These are phyloP conservation scores for Volutella citrinella DNA, from an alignment of 2,329 filamentous ascomycete genomes.

Conservation along the genomic window DNA sequence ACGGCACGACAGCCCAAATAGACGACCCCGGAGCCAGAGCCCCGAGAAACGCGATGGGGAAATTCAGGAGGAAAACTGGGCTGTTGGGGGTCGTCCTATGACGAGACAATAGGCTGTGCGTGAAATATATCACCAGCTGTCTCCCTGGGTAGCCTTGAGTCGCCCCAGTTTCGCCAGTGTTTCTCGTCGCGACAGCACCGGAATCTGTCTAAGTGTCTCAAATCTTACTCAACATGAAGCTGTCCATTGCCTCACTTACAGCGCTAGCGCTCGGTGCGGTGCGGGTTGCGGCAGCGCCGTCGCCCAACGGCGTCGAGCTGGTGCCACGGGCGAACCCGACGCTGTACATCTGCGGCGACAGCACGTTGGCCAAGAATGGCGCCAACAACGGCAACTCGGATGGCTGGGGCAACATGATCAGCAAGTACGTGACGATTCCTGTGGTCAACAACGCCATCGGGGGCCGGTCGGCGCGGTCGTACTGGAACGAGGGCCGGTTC, in stretches of 20 bases:
- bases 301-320: constrained; percentile 4
- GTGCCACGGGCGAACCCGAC: constrained; percentile 27
- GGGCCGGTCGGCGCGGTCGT: constrained; percentile 65
- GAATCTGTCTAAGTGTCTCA: no score
- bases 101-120: no score
- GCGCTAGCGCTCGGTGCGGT: constrained; percentile 16
- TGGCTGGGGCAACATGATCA: constrained; percentile 64
- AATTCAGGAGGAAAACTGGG: no score
- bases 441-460: constrained; percentile 63
- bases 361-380: constrained; percentile 54
- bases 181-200: no score
- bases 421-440: constrained; percentile 41
- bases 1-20: no score
- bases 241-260: constrained; percentile 12
- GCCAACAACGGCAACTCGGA: constrained; percentile 37
- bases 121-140: no score
- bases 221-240: constrained; percentile 19
- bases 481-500: constrained; percentile 64
- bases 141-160: no score
- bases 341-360: constrained; percentile 58
- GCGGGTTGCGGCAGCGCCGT: constrained; percentile 10
- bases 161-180: no score
- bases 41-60: no score
- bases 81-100: no score
- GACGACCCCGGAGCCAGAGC: no score